These are phyloP conservation scores for Apiotrichum gracile DNA, from an alignment of 1,284 basidiomycete species.

Conservation along the genomic window DNA sequence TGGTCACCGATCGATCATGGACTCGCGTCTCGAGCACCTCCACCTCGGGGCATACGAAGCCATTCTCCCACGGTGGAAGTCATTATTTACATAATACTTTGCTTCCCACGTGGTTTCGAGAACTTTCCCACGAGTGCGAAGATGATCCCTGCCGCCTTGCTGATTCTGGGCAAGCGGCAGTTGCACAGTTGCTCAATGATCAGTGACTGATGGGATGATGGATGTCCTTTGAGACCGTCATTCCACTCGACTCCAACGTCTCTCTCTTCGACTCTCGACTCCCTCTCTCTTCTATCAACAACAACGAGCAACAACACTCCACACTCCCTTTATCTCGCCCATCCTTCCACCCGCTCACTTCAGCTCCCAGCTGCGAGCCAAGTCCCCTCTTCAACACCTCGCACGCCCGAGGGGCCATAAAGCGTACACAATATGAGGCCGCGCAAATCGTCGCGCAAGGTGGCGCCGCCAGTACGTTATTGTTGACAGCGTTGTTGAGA, in stretches of 20 bases:
- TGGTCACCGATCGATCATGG: not conserved
- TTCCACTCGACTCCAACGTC: not conserved
- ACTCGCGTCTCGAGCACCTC: not conserved
- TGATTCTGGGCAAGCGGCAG: too few relatives aligned
- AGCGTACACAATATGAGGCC: conserved; percentile 31
- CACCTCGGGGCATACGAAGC: not conserved
- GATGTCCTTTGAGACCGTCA: not conserved
- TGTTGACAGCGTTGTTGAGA: too few relatives aligned
- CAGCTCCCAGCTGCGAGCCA: not conserved
- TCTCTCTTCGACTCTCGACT: not conserved
- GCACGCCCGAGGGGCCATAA: not conserved
- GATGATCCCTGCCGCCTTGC: too few relatives aligned
- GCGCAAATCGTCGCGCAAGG: conserved; percentile 35
- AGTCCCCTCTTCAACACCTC: not conserved
- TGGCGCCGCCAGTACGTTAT: conserved; percentile 25
- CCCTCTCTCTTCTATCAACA: not conserved
- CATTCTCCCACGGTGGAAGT: not conserved
- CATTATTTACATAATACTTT: not conserved
- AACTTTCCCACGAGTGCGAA: not conserved
- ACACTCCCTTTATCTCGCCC: not conserved
- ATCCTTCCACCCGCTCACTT: not conserved
- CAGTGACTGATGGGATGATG: too few relatives aligned
- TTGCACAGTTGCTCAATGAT: too few relatives aligned
- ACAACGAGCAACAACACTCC: not conserved
- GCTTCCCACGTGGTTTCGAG: not conserved